Evolutionary conservation across 257 asterid species (phyloP).

Genomic region (Ilex asprella): DNA sequence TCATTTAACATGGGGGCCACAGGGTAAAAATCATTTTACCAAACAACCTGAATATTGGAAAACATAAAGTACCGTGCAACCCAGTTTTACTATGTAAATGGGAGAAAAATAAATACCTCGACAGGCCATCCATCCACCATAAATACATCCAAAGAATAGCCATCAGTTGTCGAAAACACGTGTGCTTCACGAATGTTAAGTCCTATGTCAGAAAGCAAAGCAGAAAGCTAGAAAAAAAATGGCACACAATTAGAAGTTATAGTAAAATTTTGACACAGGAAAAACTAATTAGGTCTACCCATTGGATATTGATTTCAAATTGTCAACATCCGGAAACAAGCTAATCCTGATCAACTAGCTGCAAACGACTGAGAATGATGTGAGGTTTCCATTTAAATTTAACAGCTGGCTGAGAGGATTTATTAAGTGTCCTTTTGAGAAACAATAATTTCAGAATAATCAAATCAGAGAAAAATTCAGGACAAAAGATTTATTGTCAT

Average conservation of each 20-base stretch:
- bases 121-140: constrained; percentile 93
- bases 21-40: no score
- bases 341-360: background rate
- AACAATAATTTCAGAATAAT: background rate
- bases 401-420: background rate
- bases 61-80: no score
- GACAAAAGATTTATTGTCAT: background rate
- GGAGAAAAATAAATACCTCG: constrained; percentile 53
- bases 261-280: background rate
- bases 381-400: background rate
- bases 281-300: background rate
- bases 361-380: background rate
- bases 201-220: constrained; percentile 90
- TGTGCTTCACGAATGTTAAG: constrained; percentile 98
- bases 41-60: no score
- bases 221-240: constrained; percentile 68
- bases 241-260: constrained; percentile 3
- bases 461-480: background rate
- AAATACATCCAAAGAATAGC: constrained; percentile 85
- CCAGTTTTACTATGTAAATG: constrained; percentile 1
- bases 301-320: constrained; percentile 1
- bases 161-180: constrained; percentile 87
- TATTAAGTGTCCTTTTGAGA: background rate
- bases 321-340: background rate
- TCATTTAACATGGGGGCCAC: no score